Percentiles rank a stretch among this genome's conserved stretches.
These are phyloP conservation scores for Microsporum audouinii DNA, from an alignment of 2,329 filamentous ascomycete species.

Conservation along the genomic window DNA sequence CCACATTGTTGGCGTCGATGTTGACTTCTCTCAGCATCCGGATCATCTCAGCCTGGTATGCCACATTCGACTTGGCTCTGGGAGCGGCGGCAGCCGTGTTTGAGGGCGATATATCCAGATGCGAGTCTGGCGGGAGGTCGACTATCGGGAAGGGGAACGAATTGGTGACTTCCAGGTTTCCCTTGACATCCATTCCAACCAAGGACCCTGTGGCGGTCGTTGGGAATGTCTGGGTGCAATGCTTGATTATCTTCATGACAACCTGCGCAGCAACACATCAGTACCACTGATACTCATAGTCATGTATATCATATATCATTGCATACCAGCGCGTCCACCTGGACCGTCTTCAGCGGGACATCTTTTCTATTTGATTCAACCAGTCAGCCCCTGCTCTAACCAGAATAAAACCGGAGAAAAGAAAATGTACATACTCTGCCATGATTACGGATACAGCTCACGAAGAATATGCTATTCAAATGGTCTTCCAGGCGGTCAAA, in stretches of 20 bases:
- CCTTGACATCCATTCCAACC: slow-evolving; percentile 81
- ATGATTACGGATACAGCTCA: neutral
- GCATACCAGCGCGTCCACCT: slow-evolving; percentile 82
- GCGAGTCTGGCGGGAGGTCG: slow-evolving; percentile 58
- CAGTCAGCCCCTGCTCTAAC: slow-evolving; percentile 17
- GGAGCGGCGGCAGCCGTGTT: slow-evolving; percentile 76
- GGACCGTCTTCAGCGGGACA: slow-evolving; percentile 68
- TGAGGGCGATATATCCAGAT: slow-evolving; percentile 58
- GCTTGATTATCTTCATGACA: slow-evolving; percentile 96
- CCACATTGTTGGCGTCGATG: slow-evolving; percentile 93
- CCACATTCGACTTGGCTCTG: slow-evolving; percentile 75
- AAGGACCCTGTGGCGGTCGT: slow-evolving; percentile 80
- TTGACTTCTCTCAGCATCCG: slow-evolving; percentile 93
- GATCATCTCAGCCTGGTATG: slow-evolving; percentile 95
- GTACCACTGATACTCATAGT: neutral
- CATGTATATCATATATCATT: slow-evolving; percentile 19
- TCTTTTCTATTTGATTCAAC: slow-evolving; percentile 42
- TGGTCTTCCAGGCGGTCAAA: neutral
- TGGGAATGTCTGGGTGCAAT: slow-evolving; percentile 78
- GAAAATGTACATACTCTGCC: slow-evolving; percentile 13
- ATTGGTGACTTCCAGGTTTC: slow-evolving; percentile 82
- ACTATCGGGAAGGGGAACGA: slow-evolving; percentile 83
- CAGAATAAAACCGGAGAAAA: neutral
- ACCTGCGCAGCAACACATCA: slow-evolving; percentile 48
- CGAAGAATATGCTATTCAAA: neutral